These are phyloP conservation scores for Pseudogymnoascus sp. DNA, from an alignment of 2,329 filamentous ascomycete species.

Conservation along the genomic window DNA sequence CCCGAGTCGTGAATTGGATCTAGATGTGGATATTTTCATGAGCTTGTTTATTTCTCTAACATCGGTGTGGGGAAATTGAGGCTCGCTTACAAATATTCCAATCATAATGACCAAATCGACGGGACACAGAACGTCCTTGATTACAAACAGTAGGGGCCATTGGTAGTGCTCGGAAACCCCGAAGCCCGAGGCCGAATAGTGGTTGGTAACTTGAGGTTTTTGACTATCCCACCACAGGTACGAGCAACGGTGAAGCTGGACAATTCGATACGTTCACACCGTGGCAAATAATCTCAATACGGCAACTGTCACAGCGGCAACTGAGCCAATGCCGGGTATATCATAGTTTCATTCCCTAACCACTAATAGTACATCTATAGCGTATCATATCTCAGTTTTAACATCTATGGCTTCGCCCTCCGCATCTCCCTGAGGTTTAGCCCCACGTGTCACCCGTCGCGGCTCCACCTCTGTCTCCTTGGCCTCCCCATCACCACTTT, in stretches of 20 bases:
- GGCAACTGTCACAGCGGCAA: neutral
- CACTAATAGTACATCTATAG: constrained; percentile 5
- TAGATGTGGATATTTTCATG: neutral
- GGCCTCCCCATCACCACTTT: neutral
- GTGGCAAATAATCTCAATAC: neutral
- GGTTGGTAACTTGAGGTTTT: neutral
- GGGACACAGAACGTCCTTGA: neutral
- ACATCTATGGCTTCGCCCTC: neutral
- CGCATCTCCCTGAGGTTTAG: neutral
- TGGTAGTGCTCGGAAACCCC: neutral
- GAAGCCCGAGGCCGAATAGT: neutral
- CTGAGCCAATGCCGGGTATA: neutral
- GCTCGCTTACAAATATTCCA: neutral
- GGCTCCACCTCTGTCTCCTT: constrained; percentile 1
- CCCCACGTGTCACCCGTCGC: neutral
- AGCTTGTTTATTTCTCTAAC: neutral
- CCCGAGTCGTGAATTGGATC: neutral
- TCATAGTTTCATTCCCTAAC: neutral
- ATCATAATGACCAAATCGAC: neutral
- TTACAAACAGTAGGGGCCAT: neutral
- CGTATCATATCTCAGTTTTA: constrained; percentile 3
- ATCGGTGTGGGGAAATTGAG: neutral
- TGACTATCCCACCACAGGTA: neutral
- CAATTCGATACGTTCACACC: neutral
- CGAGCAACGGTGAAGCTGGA: neutral